Evolutionary conservation across 306 rosid genomes (phyloP), one percentile per base, ranked within the genome.

Genomic region (Pachyrhizus erosus): DNA sequence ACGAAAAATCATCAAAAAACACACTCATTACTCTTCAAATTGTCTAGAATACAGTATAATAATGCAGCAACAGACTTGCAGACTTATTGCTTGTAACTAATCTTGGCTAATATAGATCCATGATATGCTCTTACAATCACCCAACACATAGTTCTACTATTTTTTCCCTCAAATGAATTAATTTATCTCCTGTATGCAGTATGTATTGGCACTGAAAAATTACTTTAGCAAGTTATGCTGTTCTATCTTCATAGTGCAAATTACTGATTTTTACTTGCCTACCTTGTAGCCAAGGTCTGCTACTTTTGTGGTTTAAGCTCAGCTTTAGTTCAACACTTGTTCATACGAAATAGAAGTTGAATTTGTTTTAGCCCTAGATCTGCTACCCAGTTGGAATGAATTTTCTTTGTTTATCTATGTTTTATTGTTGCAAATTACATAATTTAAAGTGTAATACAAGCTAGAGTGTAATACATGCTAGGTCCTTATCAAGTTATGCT

Each of bases 221-320:
- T 68, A 11, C 34, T n/a, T 1, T 51, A 13, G 31, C n/a, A 31
- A 84, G 49, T 20, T 80, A 39, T 75, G 76, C 52, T 51, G 80
- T 46, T 75, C 62, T 48, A 75, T 43, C 57, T 12, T 58, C 71
- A 52, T 33, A 13, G 31, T 17, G 21, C 34, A 31, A 51, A 78
- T 18, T 74, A 8, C 70, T 73, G 67, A 46, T 67, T 82, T 77
- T 61, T 54, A 33, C 42, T 26, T 81, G 86, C 51, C 77, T 17
- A 65, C 69, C 64, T 66, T 79, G 6, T 70, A 65, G 66, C 27
- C 57, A 21, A 66, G 66, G 67, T 46, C 18, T 58, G 34, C 27
- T 24, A 39, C 9, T 42, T 78, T 43, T 79, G 68, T 79, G 42
- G 77, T 66, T 79, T 48, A 55, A 51, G 39, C 68, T 68, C 51